phyloP scores from a whole-genome alignment of 2,329 filamentous ascomycete species.

The Aureobasidium sp. region DNA sequence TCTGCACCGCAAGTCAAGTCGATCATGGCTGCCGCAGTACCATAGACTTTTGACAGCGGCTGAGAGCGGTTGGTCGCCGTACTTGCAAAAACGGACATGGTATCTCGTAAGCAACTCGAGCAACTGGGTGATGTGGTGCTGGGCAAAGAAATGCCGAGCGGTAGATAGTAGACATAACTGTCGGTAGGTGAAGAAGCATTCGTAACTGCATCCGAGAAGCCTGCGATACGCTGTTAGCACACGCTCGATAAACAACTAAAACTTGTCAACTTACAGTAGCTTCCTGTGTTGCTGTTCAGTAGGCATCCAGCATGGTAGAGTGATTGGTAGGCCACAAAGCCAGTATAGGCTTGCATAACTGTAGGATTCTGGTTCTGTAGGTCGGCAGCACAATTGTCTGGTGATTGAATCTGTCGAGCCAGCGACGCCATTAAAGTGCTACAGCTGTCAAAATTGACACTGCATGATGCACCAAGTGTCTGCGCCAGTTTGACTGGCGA shows the following conservation, averaged over 20 bases:
- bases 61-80: constrained; percentile 59
- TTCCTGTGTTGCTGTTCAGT: constrained; percentile 47
- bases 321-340: constrained; percentile 66
- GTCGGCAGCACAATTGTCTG: constrained; percentile 63
- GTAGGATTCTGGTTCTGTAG: constrained; percentile 57
- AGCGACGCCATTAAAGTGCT: constrained; percentile 53
- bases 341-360: constrained; percentile 66
- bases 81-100: constrained; percentile 71
- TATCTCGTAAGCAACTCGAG: constrained; percentile 64
- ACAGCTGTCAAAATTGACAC: constrained; percentile 58
- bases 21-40: constrained; percentile 61
- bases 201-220: constrained; percentile 75
- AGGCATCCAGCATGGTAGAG: constrained; percentile 78
- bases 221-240: constrained; percentile 13
- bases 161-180: constrained; percentile 76
- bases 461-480: constrained; percentile 71
- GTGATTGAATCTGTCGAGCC: constrained; percentile 54
- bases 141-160: constrained; percentile 65
- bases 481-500: constrained; percentile 64
- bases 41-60: constrained; percentile 61
- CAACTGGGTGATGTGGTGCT: constrained; percentile 62
- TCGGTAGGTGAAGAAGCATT: constrained; percentile 63
- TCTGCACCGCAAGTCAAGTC: constrained; percentile 51
- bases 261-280: constrained; percentile 51
- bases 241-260: not conserved